Evolutionary conservation across 495 filamentous ascomycete species (phyloP).

Genomic region (Podospora fimiseda): DNA sequence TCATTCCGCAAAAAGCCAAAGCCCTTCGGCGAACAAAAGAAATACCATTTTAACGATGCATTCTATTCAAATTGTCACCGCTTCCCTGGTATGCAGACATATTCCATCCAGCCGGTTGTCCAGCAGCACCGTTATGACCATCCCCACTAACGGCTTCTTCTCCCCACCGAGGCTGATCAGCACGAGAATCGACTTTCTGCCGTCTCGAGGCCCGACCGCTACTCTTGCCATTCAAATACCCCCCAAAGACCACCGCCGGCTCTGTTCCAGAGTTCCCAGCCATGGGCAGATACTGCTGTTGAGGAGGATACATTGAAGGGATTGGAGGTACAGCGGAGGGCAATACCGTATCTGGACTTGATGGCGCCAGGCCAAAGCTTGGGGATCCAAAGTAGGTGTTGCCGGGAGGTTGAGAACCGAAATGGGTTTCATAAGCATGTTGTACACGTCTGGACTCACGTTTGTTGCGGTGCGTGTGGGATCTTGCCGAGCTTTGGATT

Average conservation of each 20-base stretch:
- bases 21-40: neutral
- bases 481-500: conserved; percentile 41
- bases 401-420: no score
- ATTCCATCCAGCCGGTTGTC: neutral
- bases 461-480: conserved; percentile 40
- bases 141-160: neutral
- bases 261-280: neutral
- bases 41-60: neutral
- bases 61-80: neutral
- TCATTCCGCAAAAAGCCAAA: no score
- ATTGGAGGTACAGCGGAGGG: no score
- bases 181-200: neutral
- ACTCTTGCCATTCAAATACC: neutral
- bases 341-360: no score
- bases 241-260: conserved; percentile 1
- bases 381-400: no score
- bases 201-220: no score
- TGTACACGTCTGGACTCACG: conserved; percentile 11
- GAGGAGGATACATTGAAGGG: conserved; percentile 11
- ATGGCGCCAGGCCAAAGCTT: no score
- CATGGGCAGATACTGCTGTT: neutral
- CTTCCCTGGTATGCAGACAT: neutral
- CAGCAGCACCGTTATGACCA: neutral
- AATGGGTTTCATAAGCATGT: conserved; percentile 6
- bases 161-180: no score